Percentiles rank a stretch among this genome's conserved stretches.
These are phyloP conservation scores for Porcisia deanei DNA, from an alignment of 208 protist genomes.

Conservation along the genomic window DNA sequence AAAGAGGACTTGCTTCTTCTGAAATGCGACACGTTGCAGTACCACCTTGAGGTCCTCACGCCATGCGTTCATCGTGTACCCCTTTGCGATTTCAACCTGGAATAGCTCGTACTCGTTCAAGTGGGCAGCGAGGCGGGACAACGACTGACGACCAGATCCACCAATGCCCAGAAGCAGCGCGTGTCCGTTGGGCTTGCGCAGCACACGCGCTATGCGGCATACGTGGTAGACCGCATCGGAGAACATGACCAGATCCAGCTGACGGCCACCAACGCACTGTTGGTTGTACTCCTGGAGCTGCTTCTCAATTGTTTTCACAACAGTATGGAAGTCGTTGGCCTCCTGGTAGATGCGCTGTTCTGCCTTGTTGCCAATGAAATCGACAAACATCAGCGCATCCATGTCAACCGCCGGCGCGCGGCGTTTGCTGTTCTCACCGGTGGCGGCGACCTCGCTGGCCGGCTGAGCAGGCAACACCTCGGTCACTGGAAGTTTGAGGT, in stretches of 20 bases:
- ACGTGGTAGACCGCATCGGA: constrained; percentile 97
- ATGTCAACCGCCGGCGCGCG: constrained; percentile 2
- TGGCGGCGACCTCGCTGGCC: not conserved
- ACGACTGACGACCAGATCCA: constrained; percentile 96
- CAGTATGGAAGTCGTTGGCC: constrained; percentile 76
- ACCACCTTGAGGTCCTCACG: constrained; percentile 96
- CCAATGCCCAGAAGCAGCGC: constrained; percentile 97
- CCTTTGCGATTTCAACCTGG: constrained; percentile 97
- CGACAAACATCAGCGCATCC: constrained; percentile 90
- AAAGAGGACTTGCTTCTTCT: constrained; percentile 97
- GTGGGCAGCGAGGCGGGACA: constrained; percentile 95
- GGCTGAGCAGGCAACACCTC: constrained; percentile 53
- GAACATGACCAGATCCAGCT: constrained; percentile 98
- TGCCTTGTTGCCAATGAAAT: constrained; percentile 87
- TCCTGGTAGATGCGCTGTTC: constrained; percentile 90
- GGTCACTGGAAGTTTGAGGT: constrained; percentile 78
- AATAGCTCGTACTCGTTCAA: constrained; percentile 95
- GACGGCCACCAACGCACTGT: constrained; percentile 62
- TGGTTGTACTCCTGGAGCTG: constrained; percentile 95
- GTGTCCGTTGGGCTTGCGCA: constrained; percentile 96
- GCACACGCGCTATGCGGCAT: constrained; percentile 94
- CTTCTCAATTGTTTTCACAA: constrained; percentile 85
- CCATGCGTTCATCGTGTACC: constrained; percentile 96
- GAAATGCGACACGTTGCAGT: constrained; percentile 90
- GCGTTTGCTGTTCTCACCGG: not conserved